Evolutionary conservation across 176 grass and related monocot species (phyloP).

Genomic region (Aegilops bicornis): DNA sequence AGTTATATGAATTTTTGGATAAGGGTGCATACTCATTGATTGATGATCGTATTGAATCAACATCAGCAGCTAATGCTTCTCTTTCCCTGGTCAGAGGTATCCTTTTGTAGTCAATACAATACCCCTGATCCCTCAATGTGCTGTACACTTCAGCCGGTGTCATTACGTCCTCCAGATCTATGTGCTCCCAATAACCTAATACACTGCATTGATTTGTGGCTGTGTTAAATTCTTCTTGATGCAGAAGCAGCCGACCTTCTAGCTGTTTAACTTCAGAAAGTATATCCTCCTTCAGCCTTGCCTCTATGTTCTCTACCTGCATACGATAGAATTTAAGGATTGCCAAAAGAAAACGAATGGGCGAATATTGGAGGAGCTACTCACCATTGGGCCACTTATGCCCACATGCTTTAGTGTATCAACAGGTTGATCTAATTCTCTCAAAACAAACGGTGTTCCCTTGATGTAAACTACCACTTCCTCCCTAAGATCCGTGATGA

Average conservation of each 20-base stretch:
- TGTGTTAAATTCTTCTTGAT: slow-evolving; percentile 73
- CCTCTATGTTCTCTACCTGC: slow-evolving; percentile 86
- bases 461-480: slow-evolving; percentile 98
- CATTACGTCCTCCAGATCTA: slow-evolving; percentile 67
- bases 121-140: slow-evolving; percentile 63
- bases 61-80: slow-evolving; percentile 90
- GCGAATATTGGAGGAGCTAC: slow-evolving; percentile 22
- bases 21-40: slow-evolving; percentile 57
- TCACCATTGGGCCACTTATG: slow-evolving; percentile 91
- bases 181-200: slow-evolving; percentile 95
- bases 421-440: slow-evolving; percentile 94
- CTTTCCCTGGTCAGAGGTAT: slow-evolving; percentile 94
- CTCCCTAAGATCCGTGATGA: slow-evolving; percentile 83
- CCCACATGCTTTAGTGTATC: slow-evolving; percentile 99
- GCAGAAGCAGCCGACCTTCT: slow-evolving; percentile 78
- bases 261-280: slow-evolving; percentile 71
- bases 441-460: slow-evolving; percentile 93
- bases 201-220: slow-evolving; percentile 61
- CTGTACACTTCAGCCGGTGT: slow-evolving; percentile 84
- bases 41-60: slow-evolving; percentile 93
- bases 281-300: slow-evolving; percentile 97
- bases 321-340: slow-evolving; percentile 34
- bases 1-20: slow-evolving; percentile 16
- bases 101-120: slow-evolving; percentile 78
- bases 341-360: slow-evolving; percentile 6